Evolutionary conservation across 306 rosid species (phyloP).

Genomic region (Begonia masoniana): DNA sequence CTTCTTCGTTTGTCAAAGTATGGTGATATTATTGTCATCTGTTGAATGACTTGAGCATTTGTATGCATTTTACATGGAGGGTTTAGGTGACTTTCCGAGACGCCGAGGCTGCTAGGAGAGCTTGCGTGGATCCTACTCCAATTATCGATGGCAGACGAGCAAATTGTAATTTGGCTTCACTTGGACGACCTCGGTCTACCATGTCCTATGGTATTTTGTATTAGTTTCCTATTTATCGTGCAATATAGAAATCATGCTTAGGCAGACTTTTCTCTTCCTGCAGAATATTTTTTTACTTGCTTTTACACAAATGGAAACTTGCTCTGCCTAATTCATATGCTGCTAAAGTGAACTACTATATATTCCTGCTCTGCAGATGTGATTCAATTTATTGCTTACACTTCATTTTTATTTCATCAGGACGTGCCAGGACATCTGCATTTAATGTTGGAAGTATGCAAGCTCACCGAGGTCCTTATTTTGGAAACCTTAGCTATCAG

Average conservation of each 20-base stretch:
- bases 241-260: not conserved
- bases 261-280: not conserved
- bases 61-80: conserved; percentile 68
- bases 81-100: conserved; percentile 96
- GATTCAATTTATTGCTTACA: not conserved
- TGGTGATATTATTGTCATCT: conserved; percentile 3
- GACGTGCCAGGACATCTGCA: conserved; percentile 54
- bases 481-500: conserved; percentile 70
- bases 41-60: conserved; percentile 53
- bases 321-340: too few relatives aligned
- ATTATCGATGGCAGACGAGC: conserved; percentile 92
- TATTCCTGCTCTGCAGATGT: too few relatives aligned
- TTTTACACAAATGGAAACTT: too few relatives aligned
- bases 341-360: too few relatives aligned
- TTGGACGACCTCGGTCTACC: conserved; percentile 73
- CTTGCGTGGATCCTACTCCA: conserved; percentile 83
- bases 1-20: not conserved
- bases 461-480: conserved; percentile 47
- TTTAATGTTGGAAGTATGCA: conserved; percentile 51
- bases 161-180: conserved; percentile 89
- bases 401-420: conserved; percentile 23
- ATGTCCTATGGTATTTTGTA: conserved; percentile 38
- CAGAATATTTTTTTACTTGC: not conserved
- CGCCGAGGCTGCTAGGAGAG: conserved; percentile 89
- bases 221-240: not conserved